phyloP scores from a whole-genome alignment of 257 asterid species.

The Scutellaria baicalensis region DNA sequence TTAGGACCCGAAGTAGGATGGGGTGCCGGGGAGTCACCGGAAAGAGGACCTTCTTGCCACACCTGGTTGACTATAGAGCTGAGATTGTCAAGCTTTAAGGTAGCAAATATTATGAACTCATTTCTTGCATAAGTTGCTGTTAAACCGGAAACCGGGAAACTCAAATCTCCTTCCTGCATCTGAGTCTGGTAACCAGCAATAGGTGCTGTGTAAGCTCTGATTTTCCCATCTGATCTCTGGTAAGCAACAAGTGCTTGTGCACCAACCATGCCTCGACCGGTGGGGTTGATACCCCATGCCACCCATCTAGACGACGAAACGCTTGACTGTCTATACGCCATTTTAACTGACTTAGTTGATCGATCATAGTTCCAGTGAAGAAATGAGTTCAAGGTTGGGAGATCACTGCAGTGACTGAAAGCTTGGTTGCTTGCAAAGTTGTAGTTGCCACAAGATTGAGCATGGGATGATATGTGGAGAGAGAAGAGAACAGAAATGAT shows the following conservation, averaged over 20 bases:
- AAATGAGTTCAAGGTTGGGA: constrained; percentile 60
- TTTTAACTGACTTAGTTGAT: constrained; percentile 37
- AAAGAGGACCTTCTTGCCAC: constrained; percentile 93
- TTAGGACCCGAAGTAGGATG: constrained; percentile 54
- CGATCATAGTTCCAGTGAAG: constrained; percentile 71
- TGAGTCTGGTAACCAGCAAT: constrained; percentile 43
- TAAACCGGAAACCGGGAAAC: constrained; percentile 66
- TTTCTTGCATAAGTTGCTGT: constrained; percentile 44
- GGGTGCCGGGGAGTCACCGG: constrained; percentile 47
- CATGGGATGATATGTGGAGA: constrained; percentile 22
- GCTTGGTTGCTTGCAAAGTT: constrained; percentile 49
- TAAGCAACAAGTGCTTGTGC: constrained; percentile 74
- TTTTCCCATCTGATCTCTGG: constrained; percentile 63
- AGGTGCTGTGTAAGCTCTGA: constrained; percentile 65
- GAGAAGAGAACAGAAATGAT: constrained; percentile 24
- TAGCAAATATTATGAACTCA: constrained; percentile 60
- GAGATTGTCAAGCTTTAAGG: constrained; percentile 40
- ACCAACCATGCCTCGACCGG: constrained; percentile 63
- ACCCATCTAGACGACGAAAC: constrained; percentile 52
- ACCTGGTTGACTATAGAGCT: constrained; percentile 61
- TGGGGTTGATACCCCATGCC: constrained; percentile 85
- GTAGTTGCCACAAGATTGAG: constrained; percentile 59
- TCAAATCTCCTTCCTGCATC: constrained; percentile 51
- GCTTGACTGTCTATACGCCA: constrained; percentile 53
- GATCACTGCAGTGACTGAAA: constrained; percentile 59